Base-by-base conservation (phyloP, 140 eudicot genomes). In the Bidens hawaiensis region DNA sequence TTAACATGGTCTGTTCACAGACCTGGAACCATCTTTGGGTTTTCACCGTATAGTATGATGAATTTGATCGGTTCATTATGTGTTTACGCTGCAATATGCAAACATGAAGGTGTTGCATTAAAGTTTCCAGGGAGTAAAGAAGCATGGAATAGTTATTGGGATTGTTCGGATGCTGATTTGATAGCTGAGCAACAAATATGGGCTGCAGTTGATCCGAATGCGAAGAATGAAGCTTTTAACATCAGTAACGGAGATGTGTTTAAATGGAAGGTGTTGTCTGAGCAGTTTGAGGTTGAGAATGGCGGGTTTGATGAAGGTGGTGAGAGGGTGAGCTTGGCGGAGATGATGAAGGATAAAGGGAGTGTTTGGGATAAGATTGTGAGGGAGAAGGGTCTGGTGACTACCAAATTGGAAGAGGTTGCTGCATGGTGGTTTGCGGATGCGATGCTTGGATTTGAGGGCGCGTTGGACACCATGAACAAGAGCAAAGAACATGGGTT, bases 401-500 rank as follows among this genome's bases (percentile, higher is more conserved):
- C 57, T 1, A 85, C 91, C 13, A 89, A 76, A 54, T 26, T 89
- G 79, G 85, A 85, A 56, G 97, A 89, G 24, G 77, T 85, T 63
- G 97, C 81, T 22, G 30, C 4, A 5, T 89, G 97, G 97, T 85
- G 97, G 97, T 85, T 85, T 76, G 83, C 18, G 59, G 97, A 89
- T 76, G 2, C 45, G 40, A 23, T 80, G 0, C 66, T 85, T 15
- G 69, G 71, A 2, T 0, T 7, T 18, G 79, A 64, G n/a, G 60
- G 79, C 40, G 5, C 24, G 59, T 63, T 83, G 73, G 95, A 81
- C 28, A 86, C 76, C 3, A 90, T 86, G 94, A 90, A 90, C 48
- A 90, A 90, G 84, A 90, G 95, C 67, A 90, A 90, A 75, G 97
- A 90, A 70, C 95, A 90, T 77, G 97, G 97, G 40, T 90, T 90